Percentiles rank a stretch among this genome's conserved stretches.
Conservation (phyloP, 108 stramenopile genomes). For the Pseudonitzschia multiseries region DNA sequence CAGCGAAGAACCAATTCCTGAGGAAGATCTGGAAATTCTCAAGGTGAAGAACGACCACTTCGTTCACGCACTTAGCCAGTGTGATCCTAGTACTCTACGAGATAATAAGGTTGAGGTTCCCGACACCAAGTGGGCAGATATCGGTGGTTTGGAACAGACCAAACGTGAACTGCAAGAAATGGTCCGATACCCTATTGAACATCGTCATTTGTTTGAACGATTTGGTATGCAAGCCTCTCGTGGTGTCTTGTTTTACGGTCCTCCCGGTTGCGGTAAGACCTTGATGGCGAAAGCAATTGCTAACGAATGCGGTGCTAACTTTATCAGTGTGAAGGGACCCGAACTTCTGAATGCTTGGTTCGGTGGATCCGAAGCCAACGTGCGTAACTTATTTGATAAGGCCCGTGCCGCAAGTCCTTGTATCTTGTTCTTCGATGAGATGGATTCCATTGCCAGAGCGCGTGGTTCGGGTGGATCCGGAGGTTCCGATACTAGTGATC, state of each 20-base stretch:
- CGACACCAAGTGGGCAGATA: conserved; percentile 97
- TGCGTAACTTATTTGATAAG: conserved; percentile 98
- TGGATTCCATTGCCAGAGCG: conserved; percentile 99
- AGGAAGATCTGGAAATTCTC: conserved; percentile 76
- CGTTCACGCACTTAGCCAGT: conserved; percentile 81
- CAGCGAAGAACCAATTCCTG: conserved; percentile 74
- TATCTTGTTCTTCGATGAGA: conserved; percentile 99
- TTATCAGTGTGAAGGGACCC: conserved; percentile 99
- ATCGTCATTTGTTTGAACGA: conserved; percentile 94
- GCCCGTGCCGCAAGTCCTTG: conserved; percentile 98
- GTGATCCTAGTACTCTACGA: conserved; percentile 91
- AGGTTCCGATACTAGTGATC: conserved; percentile 96
- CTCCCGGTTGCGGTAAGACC: conserved; percentile 99
- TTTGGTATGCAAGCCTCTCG: conserved; percentile 96
- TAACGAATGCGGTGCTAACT: conserved; percentile 99
- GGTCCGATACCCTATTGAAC: conserved; percentile 98
- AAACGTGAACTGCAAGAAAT: conserved; percentile 99
- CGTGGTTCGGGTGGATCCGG: conserved; percentile 91
- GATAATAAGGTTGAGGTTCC: conserved; percentile 95
- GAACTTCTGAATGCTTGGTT: conserved; percentile 99
- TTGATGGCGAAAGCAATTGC: conserved; percentile 99
- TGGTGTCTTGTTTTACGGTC: conserved; percentile 98
- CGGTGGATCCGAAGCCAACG: conserved; percentile 99
- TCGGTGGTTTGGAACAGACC: conserved; percentile 98
- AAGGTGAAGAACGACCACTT: conserved; percentile 92